Conservation (phyloP, 2,329 filamentous ascomycete genomes). For the Biscogniauxia sp. region DNA sequence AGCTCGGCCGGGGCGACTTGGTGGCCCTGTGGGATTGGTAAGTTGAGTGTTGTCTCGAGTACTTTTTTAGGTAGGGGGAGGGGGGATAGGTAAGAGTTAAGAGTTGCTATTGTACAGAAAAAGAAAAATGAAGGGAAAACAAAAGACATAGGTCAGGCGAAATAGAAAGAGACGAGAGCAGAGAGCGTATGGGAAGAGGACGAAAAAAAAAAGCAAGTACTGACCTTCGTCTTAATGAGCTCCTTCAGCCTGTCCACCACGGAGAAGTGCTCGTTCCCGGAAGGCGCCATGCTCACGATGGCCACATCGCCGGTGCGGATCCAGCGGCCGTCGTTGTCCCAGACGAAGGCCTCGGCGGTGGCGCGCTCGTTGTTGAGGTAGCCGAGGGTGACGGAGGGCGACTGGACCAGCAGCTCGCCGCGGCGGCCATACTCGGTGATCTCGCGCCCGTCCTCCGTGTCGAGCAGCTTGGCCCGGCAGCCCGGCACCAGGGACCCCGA, state of each 20-base stretch:
- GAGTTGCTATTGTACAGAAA: too few relatives aligned
- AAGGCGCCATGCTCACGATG: constrained; percentile 59
- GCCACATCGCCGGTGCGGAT: constrained; percentile 86
- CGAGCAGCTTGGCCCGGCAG: constrained; percentile 63
- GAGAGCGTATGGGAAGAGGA: not conserved
- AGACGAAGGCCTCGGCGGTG: constrained; percentile 73
- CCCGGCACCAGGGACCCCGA: constrained; percentile 69
- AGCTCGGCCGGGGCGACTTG: constrained; percentile 85
- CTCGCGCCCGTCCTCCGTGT: constrained; percentile 62
- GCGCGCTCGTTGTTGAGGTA: constrained; percentile 87
- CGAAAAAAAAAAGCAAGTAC: not conserved
- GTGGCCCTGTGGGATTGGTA: constrained; percentile 48
- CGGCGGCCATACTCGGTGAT: constrained; percentile 64
- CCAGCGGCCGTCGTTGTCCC: constrained; percentile 67
- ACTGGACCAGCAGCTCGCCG: constrained; percentile 78
- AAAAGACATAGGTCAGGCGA: not conserved
- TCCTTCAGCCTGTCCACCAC: constrained; percentile 72
- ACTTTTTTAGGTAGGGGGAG: not conserved
- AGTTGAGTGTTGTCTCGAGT: too few relatives aligned
- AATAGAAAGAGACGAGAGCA: not conserved
- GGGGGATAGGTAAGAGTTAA: not conserved
- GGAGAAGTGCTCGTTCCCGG: constrained; percentile 76
- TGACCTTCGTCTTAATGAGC: constrained; percentile 51
- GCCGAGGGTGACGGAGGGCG: constrained; percentile 73
- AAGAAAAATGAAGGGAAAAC: not conserved